Conservation (phyloP, 176 grass and related monocot genomes). For the Musa troglodytarum region DNA sequence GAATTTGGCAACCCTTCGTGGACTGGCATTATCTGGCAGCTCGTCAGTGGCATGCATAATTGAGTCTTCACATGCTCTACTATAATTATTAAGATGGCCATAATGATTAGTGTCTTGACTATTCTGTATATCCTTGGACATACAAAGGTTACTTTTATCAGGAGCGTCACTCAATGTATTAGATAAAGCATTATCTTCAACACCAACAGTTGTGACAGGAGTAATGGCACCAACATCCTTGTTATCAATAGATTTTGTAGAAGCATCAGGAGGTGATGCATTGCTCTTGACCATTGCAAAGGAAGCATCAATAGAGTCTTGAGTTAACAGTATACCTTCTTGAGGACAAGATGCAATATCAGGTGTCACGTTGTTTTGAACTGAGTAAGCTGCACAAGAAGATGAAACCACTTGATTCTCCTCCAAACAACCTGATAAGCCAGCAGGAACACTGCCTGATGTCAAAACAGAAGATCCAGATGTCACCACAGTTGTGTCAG, state of each 20-base stretch:
- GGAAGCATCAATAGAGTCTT: conserved; percentile 30
- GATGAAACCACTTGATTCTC: conserved; percentile 35
- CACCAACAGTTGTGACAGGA: conserved; percentile 22
- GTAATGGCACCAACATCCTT: conserved; percentile 32
- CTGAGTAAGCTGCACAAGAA: conserved; percentile 35
- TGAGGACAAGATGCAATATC: conserved; percentile 24
- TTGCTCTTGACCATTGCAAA: conserved; percentile 22
- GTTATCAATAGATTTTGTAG: conserved; percentile 28
- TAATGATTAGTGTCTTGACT: conserved; percentile 11
- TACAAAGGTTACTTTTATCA: conserved; percentile 23
- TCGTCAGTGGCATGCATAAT: conserved; percentile 20
- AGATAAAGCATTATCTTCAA: conserved; percentile 19
- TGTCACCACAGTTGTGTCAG: conserved; percentile 30
- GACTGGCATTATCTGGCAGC: conserved; percentile 31
- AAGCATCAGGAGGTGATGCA: conserved; percentile 18
- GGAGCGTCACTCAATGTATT: conserved; percentile 22
- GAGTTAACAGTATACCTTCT: conserved; percentile 29
- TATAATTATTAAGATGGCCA: conserved; percentile 18
- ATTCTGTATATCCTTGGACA: conserved; percentile 22
- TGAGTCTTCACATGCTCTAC: conserved; percentile 25
- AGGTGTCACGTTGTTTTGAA: conserved; percentile 34
- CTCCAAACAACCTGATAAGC: conserved; percentile 40
- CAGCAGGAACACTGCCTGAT: conserved; percentile 30
- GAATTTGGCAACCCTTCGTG: conserved; percentile 30
- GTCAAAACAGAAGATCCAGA: conserved; percentile 43